phyloP scores from a whole-genome alignment of 352 stramenopile genomes.

The Globisporangium solare region DNA sequence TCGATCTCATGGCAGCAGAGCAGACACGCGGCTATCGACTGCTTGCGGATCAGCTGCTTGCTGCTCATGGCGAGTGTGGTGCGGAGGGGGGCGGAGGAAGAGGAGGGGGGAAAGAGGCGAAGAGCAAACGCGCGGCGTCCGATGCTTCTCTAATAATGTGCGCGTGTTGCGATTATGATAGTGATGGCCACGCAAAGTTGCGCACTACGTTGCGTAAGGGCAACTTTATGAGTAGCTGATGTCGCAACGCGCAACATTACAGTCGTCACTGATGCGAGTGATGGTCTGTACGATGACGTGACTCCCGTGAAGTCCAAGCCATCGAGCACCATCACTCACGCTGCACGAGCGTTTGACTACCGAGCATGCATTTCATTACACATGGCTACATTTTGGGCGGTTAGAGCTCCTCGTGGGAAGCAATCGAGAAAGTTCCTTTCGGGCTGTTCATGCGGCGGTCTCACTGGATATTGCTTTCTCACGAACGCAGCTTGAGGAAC shows the following conservation, averaged over 20 bases:
- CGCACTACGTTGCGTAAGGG: neutral
- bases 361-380: neutral
- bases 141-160: too few relatives aligned
- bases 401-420: too few relatives aligned
- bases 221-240: neutral
- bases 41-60: conserved; percentile 17
- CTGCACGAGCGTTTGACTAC: too few relatives aligned
- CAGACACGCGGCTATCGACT: conserved; percentile 59
- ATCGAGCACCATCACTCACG: too few relatives aligned
- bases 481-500: conserved; percentile 90
- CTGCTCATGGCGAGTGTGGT: neutral
- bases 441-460: neutral
- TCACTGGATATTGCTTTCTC: too few relatives aligned
- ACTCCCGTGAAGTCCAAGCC: too few relatives aligned
- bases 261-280: neutral
- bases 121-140: neutral
- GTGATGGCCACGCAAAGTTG: neutral
- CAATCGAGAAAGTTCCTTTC: neutral
- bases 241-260: neutral
- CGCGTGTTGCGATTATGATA: conserved; percentile 1
- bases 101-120: too few relatives aligned
- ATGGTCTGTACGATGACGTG: conserved; percentile 5
- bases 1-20: conserved; percentile 87
- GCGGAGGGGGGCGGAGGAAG: neutral
- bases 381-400: conserved; percentile 7